Conservation (phyloP, 2,329 filamentous ascomycete genomes). For the Scleromitrula shiraiana region DNA sequence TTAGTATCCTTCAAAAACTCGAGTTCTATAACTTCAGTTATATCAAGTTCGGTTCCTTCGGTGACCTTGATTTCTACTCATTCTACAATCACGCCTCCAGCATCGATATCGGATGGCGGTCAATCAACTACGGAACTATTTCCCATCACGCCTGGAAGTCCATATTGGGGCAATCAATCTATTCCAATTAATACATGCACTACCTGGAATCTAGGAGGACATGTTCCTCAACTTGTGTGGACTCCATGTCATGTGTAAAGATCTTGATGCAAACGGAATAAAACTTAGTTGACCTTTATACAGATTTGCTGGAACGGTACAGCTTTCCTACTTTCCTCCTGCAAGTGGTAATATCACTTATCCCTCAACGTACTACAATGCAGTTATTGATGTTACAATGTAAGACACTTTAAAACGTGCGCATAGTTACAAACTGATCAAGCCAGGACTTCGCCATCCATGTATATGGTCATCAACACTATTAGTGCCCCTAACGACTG, state of each 20-base stretch:
- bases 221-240: constrained; percentile 3
- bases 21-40: not conserved
- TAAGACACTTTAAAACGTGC: not conserved
- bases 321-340: constrained; percentile 17
- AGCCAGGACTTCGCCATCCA: constrained; percentile 33
- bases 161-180: constrained; percentile 13
- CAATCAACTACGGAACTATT: constrained; percentile 1
- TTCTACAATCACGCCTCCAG: constrained; percentile 11
- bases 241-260: constrained; percentile 13
- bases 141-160: not conserved
- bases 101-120: not conserved
- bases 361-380: constrained; percentile 13
- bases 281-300: not conserved
- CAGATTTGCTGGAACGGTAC: constrained; percentile 16
- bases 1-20: not conserved
- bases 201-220: constrained; percentile 1
- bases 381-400: constrained; percentile 12
- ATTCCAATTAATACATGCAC: constrained; percentile 15
- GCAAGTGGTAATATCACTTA: constrained; percentile 11
- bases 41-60: not conserved
- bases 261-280: not conserved
- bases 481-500: constrained; percentile 30
- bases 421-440: not conserved
- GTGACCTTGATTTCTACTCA: not conserved
- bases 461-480: constrained; percentile 34